These are phyloP conservation scores for Zygoascus biomembranicola DNA, from an alignment of 805 yeast species.

Conservation along the genomic window DNA sequence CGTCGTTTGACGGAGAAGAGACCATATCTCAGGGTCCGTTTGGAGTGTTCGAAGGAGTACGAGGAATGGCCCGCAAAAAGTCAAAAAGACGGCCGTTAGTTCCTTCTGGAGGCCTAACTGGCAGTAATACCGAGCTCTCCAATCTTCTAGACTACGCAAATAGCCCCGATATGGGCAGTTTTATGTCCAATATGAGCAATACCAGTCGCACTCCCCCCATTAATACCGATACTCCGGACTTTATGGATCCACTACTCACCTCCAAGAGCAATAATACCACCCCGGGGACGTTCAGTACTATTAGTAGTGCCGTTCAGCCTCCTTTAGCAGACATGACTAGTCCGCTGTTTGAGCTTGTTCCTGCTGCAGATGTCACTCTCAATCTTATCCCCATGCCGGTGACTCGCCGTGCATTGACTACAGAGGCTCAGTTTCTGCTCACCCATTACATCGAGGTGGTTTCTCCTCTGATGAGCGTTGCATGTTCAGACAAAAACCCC, in stretches of 20 bases:
- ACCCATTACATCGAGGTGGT: slow-evolving; percentile 68
- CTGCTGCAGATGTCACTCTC: neutral
- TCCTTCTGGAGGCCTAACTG: neutral
- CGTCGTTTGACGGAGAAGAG: slow-evolving; percentile 33
- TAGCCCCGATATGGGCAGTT: neutral
- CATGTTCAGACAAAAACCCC: slow-evolving; percentile 66
- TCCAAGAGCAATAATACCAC: neutral
- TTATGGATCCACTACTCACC: neutral
- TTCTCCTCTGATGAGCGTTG: slow-evolving; percentile 70
- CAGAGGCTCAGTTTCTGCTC: slow-evolving; percentile 62
- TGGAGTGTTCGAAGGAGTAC: slow-evolving; percentile 61
- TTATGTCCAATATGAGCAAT: neutral
- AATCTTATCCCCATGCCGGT: neutral
- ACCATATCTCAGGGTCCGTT: slow-evolving; percentile 67
- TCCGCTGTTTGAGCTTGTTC: neutral
- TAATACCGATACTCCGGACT: neutral
- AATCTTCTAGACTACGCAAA: neutral
- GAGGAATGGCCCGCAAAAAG: slow-evolving; percentile 4
- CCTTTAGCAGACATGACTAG: neutral
- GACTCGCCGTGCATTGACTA: neutral
- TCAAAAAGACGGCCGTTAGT: neutral
- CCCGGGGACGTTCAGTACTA: neutral
- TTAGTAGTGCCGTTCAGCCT: neutral
- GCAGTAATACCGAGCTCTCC: neutral
- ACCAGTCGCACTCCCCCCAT: neutral